These are phyloP conservation scores for Cladorrhinum sp. DNA, from an alignment of 2,329 filamentous ascomycete species.

Conservation along the genomic window DNA sequence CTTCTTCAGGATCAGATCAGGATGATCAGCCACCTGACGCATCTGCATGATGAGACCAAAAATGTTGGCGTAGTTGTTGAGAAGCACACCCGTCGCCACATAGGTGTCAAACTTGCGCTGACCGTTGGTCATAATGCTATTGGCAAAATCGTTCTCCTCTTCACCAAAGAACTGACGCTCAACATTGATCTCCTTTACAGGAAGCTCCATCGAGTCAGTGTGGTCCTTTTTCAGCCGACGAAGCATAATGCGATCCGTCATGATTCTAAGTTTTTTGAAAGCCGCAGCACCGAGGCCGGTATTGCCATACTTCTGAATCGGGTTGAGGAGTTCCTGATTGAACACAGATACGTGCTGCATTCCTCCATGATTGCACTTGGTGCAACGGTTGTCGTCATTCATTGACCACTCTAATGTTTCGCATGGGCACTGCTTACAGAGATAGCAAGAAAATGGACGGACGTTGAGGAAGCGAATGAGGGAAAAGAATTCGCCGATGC, in stretches of 20 bases:
- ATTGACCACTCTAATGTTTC: slow-evolving; percentile 80
- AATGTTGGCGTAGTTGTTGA: slow-evolving; percentile 98
- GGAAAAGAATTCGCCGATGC: slow-evolving; percentile 96
- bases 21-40: slow-evolving; percentile 96
- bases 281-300: slow-evolving; percentile 62
- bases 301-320: slow-evolving; percentile 64
- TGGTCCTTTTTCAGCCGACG: slow-evolving; percentile 92
- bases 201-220: slow-evolving; percentile 91
- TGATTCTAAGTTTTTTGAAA: slow-evolving; percentile 76
- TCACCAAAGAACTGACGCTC: slow-evolving; percentile 96
- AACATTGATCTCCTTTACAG: slow-evolving; percentile 88
- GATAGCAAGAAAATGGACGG: slow-evolving; percentile 85
- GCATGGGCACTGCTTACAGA: slow-evolving; percentile 85
- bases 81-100: slow-evolving; percentile 85
- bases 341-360: slow-evolving; percentile 60
- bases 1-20: slow-evolving; percentile 89
- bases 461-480: slow-evolving; percentile 88
- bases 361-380: slow-evolving; percentile 56
- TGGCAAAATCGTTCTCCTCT: slow-evolving; percentile 91
- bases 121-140: slow-evolving; percentile 91
- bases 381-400: slow-evolving; percentile 68
- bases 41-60: slow-evolving; percentile 99
- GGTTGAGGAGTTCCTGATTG: slow-evolving; percentile 83
- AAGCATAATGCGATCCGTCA: slow-evolving; percentile 94
- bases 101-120: slow-evolving; percentile 92